phyloP scores from a whole-genome alignment of 352 stramenopile species.

The Blastocystis sp. region DNA sequence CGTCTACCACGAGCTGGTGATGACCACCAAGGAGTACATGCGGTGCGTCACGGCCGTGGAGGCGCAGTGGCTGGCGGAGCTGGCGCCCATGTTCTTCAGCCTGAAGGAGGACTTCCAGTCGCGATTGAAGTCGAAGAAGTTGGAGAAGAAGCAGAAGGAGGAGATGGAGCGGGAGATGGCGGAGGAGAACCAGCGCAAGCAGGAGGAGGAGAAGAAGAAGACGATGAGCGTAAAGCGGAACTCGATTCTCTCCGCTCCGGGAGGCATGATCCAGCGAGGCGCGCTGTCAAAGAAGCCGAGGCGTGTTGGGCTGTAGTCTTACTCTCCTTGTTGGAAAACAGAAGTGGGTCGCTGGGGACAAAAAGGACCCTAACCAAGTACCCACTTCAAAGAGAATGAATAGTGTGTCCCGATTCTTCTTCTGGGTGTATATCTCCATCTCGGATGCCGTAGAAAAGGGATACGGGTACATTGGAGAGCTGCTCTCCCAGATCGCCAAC shows the following conservation, averaged over 20 bases:
- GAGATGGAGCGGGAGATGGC: conserved; percentile 77
- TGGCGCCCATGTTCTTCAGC: conserved; percentile 98
- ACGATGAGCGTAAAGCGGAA: neutral
- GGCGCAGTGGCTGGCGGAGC: conserved; percentile 95
- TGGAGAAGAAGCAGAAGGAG: conserved; percentile 75
- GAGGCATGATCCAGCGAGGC: conserved; percentile 25
- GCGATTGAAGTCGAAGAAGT: conserved; percentile 84
- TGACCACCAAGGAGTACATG: conserved; percentile 98
- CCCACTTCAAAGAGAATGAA: conserved; percentile 15
- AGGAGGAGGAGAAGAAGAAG: conserved; percentile 38
- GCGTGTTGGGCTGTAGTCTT: conserved; percentile 40
- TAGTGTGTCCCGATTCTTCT: conserved; percentile 6
- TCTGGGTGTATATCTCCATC: conserved; percentile 6
- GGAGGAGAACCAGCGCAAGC: conserved; percentile 76
- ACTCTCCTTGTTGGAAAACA: neutral
- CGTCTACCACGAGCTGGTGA: conserved; percentile 98
- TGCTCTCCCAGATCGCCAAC: neutral
- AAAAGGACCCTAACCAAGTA: neutral
- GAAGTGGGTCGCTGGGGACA: neutral
- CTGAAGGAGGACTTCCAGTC: conserved; percentile 93
- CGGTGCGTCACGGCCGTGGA: conserved; percentile 94
- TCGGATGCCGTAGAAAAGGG: conserved; percentile 30
- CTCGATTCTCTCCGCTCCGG: conserved; percentile 11
- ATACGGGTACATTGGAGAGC: neutral
- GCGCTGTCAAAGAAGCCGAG: conserved; percentile 14